A percentile compares a stretch with the other conserved stretches of the same genome.
These are phyloP conservation scores for Tulasnella sp. DNA, from an alignment of 768 basidiomycete species.

Conservation along the genomic window DNA sequence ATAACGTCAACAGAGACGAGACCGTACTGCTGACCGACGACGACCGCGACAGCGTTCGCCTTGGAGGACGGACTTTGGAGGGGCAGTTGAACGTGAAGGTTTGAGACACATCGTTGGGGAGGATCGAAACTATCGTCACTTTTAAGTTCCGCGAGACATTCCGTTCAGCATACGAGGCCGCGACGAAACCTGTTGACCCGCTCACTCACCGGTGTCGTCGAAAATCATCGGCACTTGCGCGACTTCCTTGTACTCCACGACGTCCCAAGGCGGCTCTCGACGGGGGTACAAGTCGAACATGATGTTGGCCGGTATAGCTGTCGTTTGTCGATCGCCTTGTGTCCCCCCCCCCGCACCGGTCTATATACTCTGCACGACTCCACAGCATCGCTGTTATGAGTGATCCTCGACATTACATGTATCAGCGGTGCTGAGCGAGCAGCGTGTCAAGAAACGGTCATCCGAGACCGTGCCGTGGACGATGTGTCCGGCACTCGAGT, in stretches of 20 bases:
- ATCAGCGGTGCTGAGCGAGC: neutral
- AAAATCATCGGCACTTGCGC: conserved; percentile 12
- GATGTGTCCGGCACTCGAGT: neutral
- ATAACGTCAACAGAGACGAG: neutral
- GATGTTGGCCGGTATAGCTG: neutral
- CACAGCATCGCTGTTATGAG: neutral
- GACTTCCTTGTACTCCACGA: conserved; percentile 13
- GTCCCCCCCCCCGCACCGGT: too few relatives aligned
- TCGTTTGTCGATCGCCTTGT: too few relatives aligned
- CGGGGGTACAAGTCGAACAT: neutral
- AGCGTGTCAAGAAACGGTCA: neutral
- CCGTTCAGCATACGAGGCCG: neutral
- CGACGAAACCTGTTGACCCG: neutral
- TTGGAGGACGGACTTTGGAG: neutral
- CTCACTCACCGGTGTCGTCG: conserved; percentile 6
- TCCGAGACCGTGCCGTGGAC: neutral
- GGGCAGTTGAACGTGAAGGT: conserved; percentile 14
- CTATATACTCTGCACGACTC: neutral
- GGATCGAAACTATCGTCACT: conserved; percentile 3
- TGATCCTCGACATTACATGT: too few relatives aligned
- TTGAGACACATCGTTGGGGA: conserved; percentile 7
- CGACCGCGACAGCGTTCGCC: neutral
- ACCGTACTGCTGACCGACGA: neutral
- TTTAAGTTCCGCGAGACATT: neutral
- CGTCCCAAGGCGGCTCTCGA: conserved; percentile 11